These are phyloP conservation scores for Sphagnum magellanicum DNA, from an alignment of 228 moss, liverwort and hornwort genomes.

Conservation along the genomic window DNA sequence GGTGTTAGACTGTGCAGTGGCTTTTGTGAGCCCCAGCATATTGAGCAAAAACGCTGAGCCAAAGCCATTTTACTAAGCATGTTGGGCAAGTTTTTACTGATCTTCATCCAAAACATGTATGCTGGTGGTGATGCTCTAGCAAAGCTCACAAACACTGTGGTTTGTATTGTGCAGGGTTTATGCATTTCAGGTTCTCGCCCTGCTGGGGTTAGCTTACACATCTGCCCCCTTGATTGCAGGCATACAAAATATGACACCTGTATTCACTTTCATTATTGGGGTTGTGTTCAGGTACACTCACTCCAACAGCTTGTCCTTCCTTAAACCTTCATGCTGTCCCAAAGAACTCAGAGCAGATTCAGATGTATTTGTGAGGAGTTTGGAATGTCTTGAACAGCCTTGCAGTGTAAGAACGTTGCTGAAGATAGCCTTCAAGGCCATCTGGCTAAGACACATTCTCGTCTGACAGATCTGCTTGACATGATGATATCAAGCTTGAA, in stretches of 20 bases:
- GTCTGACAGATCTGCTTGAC: not conserved
- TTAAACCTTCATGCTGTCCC: not conserved
- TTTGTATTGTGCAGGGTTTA: slow-evolving; percentile 17
- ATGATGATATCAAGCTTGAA: not conserved
- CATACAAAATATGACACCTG: slow-evolving; percentile 26
- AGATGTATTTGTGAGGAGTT: too few species aligned
- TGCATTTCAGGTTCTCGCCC: slow-evolving; percentile 17
- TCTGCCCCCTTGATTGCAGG: slow-evolving; percentile 21
- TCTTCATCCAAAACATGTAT: not conserved
- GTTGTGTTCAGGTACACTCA: slow-evolving; percentile 24
- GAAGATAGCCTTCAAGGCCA: not conserved
- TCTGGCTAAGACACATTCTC: not conserved
- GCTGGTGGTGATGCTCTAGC: not conserved
- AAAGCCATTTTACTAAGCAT: not conserved
- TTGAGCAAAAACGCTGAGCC: not conserved
- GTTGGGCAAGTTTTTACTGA: not conserved
- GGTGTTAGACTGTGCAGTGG: too few species aligned
- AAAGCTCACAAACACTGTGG: not conserved
- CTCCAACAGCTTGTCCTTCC: not conserved
- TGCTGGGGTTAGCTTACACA: slow-evolving; percentile 27
- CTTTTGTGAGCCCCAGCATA: too few species aligned
- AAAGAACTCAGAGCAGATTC: too few species aligned
- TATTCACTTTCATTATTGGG: slow-evolving; percentile 22
- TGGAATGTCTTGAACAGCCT: too few species aligned
- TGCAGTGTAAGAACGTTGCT: too few species aligned